Conservation (phyloP, 2,329 filamentous ascomycete genomes). For the Talaromyces albobiverticillius region DNA sequence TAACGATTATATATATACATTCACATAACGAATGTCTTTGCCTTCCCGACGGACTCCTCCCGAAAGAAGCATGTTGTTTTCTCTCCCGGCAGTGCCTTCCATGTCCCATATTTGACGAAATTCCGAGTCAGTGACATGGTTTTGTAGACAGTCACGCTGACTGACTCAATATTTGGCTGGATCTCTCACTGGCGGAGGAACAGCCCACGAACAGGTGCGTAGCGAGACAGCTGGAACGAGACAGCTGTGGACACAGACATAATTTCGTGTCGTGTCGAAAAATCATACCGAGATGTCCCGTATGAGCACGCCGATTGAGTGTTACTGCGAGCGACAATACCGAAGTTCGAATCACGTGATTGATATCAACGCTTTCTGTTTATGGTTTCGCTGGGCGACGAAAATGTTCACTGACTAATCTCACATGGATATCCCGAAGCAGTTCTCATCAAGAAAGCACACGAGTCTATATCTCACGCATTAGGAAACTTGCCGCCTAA, state of each 20-base stretch:
- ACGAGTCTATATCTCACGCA: background rate
- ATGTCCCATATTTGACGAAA: background rate
- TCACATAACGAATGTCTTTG: background rate
- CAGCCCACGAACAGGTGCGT: too few species aligned
- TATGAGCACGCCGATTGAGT: too few species aligned
- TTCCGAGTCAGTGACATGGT: background rate
- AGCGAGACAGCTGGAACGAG: background rate
- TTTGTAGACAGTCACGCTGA: background rate
- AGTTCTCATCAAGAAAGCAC: conserved; percentile 8
- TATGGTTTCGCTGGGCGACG: too few species aligned
- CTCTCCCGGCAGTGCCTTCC: background rate
- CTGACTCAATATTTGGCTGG: too few species aligned
- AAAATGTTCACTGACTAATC: too few species aligned
- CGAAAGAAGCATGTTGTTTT: background rate
- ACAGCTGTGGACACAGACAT: background rate
- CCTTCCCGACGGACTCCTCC: background rate
- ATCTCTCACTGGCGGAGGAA: too few species aligned
- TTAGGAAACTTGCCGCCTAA: background rate
- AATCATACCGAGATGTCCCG: too few species aligned
- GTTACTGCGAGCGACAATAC: background rate
- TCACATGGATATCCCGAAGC: background rate
- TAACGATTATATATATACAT: too few species aligned
- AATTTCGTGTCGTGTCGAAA: background rate
- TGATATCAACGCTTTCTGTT: too few species aligned
- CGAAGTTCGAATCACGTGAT: background rate